Evolutionary conservation across 1,284 basidiomycete genomes (phyloP).

Genomic region (Singerocomus inundabilis): DNA sequence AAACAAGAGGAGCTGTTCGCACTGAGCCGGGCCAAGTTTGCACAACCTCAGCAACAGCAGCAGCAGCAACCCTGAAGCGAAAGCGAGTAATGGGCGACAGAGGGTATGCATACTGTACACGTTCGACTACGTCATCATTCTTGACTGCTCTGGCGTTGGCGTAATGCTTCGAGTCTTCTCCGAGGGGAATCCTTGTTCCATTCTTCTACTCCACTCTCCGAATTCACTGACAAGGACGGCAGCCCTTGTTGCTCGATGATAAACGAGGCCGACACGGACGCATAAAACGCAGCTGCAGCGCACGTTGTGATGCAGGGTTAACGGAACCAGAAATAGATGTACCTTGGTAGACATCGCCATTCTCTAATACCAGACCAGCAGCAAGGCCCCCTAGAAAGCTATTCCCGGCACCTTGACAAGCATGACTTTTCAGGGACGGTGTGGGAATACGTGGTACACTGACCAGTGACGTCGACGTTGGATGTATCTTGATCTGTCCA

Average conservation of each 20-base stretch:
- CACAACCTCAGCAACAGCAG: slow-evolving; percentile 40
- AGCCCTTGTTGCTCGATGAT: slow-evolving; percentile 81
- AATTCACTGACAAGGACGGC: slow-evolving; percentile 43
- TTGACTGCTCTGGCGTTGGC: slow-evolving; percentile 35
- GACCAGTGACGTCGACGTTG: slow-evolving; percentile 83
- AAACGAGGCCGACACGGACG: slow-evolving; percentile 78
- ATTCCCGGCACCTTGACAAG: slow-evolving; percentile 74
- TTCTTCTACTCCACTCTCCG: slow-evolving; percentile 35
- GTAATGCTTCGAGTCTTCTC: slow-evolving; percentile 53
- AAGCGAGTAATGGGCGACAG: slow-evolving; percentile 2
- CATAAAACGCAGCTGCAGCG: slow-evolving; percentile 65
- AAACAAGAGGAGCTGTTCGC: slow-evolving; percentile 93
- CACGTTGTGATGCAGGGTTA: slow-evolving; percentile 14
- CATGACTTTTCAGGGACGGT: slow-evolving; percentile 1
- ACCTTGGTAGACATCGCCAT: slow-evolving; percentile 69
- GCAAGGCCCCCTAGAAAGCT: slow-evolving; percentile 82
- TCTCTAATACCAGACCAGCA: slow-evolving; percentile 62
- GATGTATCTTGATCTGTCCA: slow-evolving; percentile 51
- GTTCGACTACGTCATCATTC: slow-evolving; percentile 35
- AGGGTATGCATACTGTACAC: slow-evolving; percentile 22
- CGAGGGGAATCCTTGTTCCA: slow-evolving; percentile 74
- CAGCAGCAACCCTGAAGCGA: not conserved
- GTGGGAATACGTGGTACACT: slow-evolving; percentile 14
- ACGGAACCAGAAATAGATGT: slow-evolving; percentile 3
- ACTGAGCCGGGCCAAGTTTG: slow-evolving; percentile 75